Percentiles rank a stretch among this genome's conserved stretches.
Conservation (phyloP, 352 stramenopile genomes). For the Phytopythium vexans region DNA sequence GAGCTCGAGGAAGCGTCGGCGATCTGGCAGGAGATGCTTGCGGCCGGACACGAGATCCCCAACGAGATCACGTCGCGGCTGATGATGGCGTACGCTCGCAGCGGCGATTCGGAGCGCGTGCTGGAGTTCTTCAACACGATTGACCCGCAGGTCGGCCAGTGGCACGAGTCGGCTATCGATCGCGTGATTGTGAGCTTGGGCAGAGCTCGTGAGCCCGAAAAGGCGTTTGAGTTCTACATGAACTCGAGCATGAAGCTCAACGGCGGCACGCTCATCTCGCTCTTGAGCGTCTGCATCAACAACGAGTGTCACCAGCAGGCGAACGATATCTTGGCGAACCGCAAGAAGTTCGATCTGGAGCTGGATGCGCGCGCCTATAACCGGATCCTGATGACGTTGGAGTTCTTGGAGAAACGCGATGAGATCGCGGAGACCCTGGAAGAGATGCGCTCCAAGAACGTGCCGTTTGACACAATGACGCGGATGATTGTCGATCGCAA, state of each 20-base stretch:
- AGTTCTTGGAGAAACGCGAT: constrained; percentile 61
- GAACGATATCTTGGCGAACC: constrained; percentile 68
- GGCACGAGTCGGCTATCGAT: constrained; percentile 68
- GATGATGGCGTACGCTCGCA: constrained; percentile 47
- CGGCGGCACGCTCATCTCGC: constrained; percentile 60
- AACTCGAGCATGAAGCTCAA: constrained; percentile 81
- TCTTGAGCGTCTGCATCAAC: constrained; percentile 65
- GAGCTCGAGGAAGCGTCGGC: constrained; percentile 39
- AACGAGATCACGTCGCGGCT: constrained; percentile 72
- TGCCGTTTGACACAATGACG: constrained; percentile 60
- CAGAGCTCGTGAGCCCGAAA: constrained; percentile 48
- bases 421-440: constrained; percentile 55
- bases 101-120: constrained; percentile 42
- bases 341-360: constrained; percentile 69
- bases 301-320: constrained; percentile 73
- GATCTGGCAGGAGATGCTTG: constrained; percentile 52
- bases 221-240: constrained; percentile 76
- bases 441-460: constrained; percentile 55
- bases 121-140: constrained; percentile 48
- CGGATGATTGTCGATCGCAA: constrained; percentile 59
- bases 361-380: constrained; percentile 74
- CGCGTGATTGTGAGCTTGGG: constrained; percentile 68
- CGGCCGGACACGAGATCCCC: constrained; percentile 45
- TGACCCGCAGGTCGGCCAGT: constrained; percentile 60
- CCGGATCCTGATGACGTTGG: constrained; percentile 63